Evolutionary conservation across 129 eudicot species (phyloP).

Genomic region (Flaveria ramosissima): DNA sequence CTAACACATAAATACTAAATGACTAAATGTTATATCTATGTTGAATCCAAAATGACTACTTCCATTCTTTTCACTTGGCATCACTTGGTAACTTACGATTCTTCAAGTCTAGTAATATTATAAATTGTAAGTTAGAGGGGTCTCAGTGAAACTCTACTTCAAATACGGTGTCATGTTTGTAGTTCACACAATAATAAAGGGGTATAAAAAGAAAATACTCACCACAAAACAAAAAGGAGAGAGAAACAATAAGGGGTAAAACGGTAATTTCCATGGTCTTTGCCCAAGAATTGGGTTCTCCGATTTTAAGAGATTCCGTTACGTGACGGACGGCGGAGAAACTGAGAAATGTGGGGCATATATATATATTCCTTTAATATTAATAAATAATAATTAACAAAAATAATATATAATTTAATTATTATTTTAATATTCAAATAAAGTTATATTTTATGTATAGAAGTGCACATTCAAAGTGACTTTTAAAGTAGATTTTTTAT

Average conservation of each 20-base stretch:
- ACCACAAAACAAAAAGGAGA: not conserved
- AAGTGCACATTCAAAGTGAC: conserved; percentile 27
- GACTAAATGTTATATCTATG: not conserved
- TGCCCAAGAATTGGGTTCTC: conserved; percentile 26
- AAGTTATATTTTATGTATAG: not conserved
- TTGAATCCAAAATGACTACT: not conserved
- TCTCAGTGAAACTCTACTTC: not conserved
- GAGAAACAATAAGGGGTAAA: conserved; percentile 16
- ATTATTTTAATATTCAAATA: not conserved
- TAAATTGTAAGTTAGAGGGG: conserved; percentile 6
- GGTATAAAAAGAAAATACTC: not conserved
- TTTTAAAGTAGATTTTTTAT: not conserved
- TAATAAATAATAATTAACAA: too few species aligned
- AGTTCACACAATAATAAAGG: not conserved
- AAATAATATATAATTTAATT: too few species aligned
- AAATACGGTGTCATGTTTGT: not conserved
- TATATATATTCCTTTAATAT: not conserved
- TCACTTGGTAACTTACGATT: not conserved
- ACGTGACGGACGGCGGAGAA: conserved; percentile 32
- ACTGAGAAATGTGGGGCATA: not conserved
- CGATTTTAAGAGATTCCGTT: conserved; percentile 30
- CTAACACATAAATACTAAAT: not conserved
- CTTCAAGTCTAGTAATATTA: not conserved
- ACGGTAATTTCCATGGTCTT: not conserved
- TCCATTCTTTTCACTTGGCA: not conserved